A percentile compares a stretch with the other conserved stretches of the same genome.
These are phyloP conservation scores for Pulveroboletus ravenelii DNA, from an alignment of 768 basidiomycete genomes.

Conservation along the genomic window DNA sequence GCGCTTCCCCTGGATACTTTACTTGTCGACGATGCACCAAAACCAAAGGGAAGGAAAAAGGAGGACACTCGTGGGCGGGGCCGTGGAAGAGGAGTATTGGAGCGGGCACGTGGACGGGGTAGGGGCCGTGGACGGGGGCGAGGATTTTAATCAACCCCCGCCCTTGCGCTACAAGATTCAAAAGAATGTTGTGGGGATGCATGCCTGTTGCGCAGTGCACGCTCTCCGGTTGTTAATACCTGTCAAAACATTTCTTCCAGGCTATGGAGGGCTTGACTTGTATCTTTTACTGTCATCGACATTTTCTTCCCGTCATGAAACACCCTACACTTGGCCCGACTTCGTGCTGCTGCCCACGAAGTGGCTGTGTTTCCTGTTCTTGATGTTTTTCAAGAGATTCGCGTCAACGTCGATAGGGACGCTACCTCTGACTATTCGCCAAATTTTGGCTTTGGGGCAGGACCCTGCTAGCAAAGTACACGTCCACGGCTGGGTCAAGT, in stretches of 20 bases:
- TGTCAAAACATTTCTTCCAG: constrained; percentile 20
- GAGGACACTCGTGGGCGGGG: constrained; percentile 67
- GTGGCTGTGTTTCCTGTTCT: constrained; percentile 25
- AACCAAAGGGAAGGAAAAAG: constrained; percentile 91
- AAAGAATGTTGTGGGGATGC: constrained; percentile 4
- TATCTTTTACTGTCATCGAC: constrained; percentile 12
- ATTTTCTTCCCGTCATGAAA: constrained; percentile 1
- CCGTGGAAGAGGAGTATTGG: constrained; percentile 46
- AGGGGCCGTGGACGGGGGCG: constrained; percentile 49
- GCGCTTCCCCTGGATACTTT: constrained; percentile 94
- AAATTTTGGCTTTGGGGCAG: constrained; percentile 30
- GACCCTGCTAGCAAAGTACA: constrained; percentile 21
- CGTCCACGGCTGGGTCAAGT: constrained; percentile 83
- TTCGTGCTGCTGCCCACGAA: too few relatives aligned
- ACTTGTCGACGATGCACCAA: constrained; percentile 95
- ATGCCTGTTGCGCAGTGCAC: constrained; percentile 1
- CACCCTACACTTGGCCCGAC: neutral
- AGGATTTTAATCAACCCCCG: constrained; percentile 29
- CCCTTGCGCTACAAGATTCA: neutral
- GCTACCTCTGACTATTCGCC: constrained; percentile 33
- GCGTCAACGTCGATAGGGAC: constrained; percentile 25
- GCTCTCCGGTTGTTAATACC: constrained; percentile 18
- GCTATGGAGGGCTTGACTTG: constrained; percentile 17
- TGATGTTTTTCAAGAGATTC: constrained; percentile 28
- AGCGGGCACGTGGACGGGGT: constrained; percentile 51